Conservation (phyloP, 352 stramenopile species). For the Stramenopiles sp. region DNA sequence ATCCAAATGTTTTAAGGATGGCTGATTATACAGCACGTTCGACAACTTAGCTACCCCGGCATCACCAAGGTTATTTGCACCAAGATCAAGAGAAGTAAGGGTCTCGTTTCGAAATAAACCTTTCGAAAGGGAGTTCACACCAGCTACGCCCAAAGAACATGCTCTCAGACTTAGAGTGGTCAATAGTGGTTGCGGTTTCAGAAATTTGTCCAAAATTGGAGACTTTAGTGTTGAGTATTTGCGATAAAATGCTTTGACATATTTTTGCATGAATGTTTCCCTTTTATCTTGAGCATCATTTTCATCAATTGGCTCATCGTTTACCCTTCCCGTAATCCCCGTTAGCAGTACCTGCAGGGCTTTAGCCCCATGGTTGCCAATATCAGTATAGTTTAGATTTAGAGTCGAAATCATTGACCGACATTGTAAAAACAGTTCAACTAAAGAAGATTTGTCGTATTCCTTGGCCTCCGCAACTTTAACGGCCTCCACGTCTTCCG, state of each 20-base stretch:
- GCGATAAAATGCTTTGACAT: not conserved
- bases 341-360: not conserved
- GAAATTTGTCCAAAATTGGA: not conserved
- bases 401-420: not conserved
- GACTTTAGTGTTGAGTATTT: not conserved
- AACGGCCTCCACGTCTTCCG: not conserved
- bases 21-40: not conserved
- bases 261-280: not conserved
- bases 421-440: not conserved
- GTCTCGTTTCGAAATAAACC: not conserved
- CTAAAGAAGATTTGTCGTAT: not conserved
- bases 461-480: not conserved
- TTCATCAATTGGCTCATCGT: not conserved
- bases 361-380: not conserved
- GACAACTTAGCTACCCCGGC: not conserved
- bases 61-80: not conserved
- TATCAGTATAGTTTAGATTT: not conserved
- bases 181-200: not conserved
- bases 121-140: not conserved
- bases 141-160: not conserved
- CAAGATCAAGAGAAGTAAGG: not conserved
- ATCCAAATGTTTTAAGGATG: not conserved
- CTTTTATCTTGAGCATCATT: not conserved
- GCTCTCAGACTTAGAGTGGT: not conserved
- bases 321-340: not conserved